These are phyloP conservation scores for Rhytidiadelphus loreus DNA, from an alignment of 225 moss, liverwort and hornwort species.

Conservation along the genomic window DNA sequence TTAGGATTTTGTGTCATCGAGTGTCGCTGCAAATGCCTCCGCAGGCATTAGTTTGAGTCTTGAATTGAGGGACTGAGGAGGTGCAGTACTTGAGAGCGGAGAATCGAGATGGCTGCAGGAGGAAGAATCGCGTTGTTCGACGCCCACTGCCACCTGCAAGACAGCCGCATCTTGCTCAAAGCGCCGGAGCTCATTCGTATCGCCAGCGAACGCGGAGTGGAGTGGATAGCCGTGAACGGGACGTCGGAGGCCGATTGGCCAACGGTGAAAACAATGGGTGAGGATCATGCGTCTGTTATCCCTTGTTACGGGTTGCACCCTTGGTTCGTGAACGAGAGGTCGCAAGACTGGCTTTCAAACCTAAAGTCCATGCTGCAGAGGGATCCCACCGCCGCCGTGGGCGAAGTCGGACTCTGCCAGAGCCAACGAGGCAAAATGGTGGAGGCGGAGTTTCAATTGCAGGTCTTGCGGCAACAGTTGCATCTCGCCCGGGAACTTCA, in stretches of 20 bases:
- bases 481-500: constrained; percentile 59
- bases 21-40: not conserved
- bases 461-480: constrained; percentile 67
- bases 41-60: not conserved
- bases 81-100: not conserved
- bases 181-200: constrained; percentile 50
- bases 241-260: constrained; percentile 88
- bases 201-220: constrained; percentile 54
- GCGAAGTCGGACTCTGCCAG: constrained; percentile 80
- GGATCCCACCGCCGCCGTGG: constrained; percentile 66
- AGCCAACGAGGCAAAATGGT: constrained; percentile 49
- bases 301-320: constrained; percentile 94
- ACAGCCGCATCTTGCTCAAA: constrained; percentile 43
- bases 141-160: constrained; percentile 90
- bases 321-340: constrained; percentile 66
- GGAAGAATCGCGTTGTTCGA: constrained; percentile 64
- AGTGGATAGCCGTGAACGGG: constrained; percentile 93
- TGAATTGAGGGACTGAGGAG: not conserved
- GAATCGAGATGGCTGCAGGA: not conserved
- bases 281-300: constrained; percentile 38
- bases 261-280: constrained; percentile 59
- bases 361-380: constrained; percentile 50
- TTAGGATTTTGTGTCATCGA: not conserved
- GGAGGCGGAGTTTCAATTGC: constrained; percentile 37
- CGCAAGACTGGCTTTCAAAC: constrained; percentile 55